Conservation (phyloP, 768 basidiomycete genomes). For the Agaricus sinodeliciosus region DNA sequence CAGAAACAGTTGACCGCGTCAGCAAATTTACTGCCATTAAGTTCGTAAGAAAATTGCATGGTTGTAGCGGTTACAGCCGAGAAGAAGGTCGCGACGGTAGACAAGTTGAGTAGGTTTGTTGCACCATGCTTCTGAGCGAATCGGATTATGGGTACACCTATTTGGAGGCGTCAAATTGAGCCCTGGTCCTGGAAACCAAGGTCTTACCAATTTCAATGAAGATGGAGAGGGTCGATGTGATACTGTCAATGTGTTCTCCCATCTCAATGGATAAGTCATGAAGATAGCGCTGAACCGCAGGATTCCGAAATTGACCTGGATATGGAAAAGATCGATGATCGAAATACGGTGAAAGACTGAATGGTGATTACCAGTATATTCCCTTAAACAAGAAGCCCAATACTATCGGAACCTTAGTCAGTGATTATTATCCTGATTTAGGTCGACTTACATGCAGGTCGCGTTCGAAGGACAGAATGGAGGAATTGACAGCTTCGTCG, state of each 20-base stretch:
- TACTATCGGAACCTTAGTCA: constrained; percentile 35
- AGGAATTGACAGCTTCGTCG: constrained; percentile 64
- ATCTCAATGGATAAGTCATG: constrained; percentile 68
- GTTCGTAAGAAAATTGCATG: constrained; percentile 57
- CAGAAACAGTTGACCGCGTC: constrained; percentile 66
- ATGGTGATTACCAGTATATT: constrained; percentile 43
- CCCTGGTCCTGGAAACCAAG: neutral
- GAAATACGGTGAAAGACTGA: neutral
- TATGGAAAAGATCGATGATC: neutral
- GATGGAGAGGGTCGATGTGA: constrained; percentile 58
- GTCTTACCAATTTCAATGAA: constrained; percentile 66
- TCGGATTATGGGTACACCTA: constrained; percentile 71
- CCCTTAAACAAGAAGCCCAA: constrained; percentile 66
- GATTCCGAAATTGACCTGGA: constrained; percentile 66
- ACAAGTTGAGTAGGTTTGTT: constrained; percentile 62
- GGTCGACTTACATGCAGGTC: constrained; percentile 50
- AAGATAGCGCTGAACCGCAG: constrained; percentile 67
- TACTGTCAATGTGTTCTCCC: constrained; percentile 66
- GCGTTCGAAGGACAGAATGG: constrained; percentile 60
- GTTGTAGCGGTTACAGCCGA: constrained; percentile 74
- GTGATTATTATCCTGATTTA: neutral
- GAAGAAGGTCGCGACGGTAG: constrained; percentile 75
- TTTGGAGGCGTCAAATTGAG: neutral
- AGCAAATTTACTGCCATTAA: constrained; percentile 26
- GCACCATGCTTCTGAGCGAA: constrained; percentile 72